phyloP scores from a whole-genome alignment of 2,329 filamentous ascomycete genomes.

The Pseudopyricularia cyperi region DNA sequence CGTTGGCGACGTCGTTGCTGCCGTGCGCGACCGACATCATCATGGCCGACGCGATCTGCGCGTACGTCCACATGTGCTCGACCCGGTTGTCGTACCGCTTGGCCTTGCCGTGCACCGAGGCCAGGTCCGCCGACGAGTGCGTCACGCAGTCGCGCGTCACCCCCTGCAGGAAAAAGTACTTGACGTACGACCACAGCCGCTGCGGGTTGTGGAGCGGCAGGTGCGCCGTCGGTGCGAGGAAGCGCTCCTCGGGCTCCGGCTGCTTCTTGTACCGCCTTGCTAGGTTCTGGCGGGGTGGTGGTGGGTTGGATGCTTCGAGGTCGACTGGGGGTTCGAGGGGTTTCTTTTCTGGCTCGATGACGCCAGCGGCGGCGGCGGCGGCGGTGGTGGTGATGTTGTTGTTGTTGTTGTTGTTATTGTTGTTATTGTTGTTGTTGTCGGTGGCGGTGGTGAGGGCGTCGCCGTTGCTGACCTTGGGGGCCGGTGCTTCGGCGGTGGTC shows the following conservation, averaged over 20 bases:
- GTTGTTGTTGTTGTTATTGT: conserved; percentile 8
- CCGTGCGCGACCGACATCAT: conserved; percentile 26
- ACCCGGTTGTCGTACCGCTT: conserved; percentile 29
- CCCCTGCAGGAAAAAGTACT: not conserved
- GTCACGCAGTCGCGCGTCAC: conserved; percentile 2
- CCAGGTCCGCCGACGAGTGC: not conserved
- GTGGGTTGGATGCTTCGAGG: not conserved
- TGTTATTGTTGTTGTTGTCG: not conserved
- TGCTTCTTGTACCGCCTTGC: not conserved
- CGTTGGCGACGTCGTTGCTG: conserved; percentile 28
- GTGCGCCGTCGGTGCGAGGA: not conserved
- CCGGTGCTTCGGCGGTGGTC: not conserved
- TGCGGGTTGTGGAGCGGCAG: not conserved
- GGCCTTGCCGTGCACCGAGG: conserved; percentile 15
- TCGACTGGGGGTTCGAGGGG: no score
- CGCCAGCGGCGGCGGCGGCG: conserved; percentile 1
- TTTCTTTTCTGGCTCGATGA: no score
- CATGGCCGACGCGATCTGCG: conserved; percentile 24
- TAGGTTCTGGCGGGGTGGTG: not conserved
- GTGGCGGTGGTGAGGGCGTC: not conserved
- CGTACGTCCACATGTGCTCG: conserved; percentile 33
- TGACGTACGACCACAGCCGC: not conserved
- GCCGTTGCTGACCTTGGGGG: not conserved
- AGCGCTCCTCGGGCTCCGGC: not conserved
- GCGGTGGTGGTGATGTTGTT: conserved; percentile 6